These are phyloP conservation scores for Geosiphon pyriformis DNA, from an alignment of 192 early-diverging fungal species.

Conservation along the genomic window DNA sequence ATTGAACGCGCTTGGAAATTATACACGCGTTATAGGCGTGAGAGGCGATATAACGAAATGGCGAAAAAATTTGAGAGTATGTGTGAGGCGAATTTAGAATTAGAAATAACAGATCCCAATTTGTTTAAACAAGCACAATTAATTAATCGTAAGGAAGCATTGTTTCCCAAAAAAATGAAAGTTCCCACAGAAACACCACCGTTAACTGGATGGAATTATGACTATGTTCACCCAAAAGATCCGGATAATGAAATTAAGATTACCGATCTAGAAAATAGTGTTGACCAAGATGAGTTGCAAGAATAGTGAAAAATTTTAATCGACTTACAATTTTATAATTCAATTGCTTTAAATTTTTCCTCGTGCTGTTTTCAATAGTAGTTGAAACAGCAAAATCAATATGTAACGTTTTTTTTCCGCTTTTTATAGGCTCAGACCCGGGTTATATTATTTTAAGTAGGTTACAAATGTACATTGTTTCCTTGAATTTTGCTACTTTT, in stretches of 20 bases:
- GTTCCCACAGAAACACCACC: conserved; percentile 72
- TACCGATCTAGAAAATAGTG: too few species aligned
- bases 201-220: conserved; percentile 64
- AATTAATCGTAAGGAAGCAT: conserved; percentile 46
- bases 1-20: conserved; percentile 68
- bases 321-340: too few species aligned
- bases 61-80: conserved; percentile 58
- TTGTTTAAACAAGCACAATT: conserved; percentile 61
- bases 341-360: too few species aligned
- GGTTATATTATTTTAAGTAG: too few species aligned
- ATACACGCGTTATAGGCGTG: conserved; percentile 43
- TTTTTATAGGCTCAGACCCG: too few species aligned
- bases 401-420: too few species aligned
- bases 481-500: too few species aligned
- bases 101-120: conserved; percentile 51
- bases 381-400: too few species aligned
- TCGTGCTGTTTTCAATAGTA: too few species aligned
- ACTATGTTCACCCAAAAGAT: conserved; percentile 23
- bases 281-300: too few species aligned
- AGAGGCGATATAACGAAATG: conserved; percentile 39
- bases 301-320: too few species aligned
- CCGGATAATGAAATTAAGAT: not conserved
- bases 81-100: conserved; percentile 57
- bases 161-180: conserved; percentile 68
- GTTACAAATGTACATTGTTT: too few species aligned